phyloP scores from a whole-genome alignment of 2,329 filamentous ascomycete genomes.

The Nigrospora sphaerica region DNA sequence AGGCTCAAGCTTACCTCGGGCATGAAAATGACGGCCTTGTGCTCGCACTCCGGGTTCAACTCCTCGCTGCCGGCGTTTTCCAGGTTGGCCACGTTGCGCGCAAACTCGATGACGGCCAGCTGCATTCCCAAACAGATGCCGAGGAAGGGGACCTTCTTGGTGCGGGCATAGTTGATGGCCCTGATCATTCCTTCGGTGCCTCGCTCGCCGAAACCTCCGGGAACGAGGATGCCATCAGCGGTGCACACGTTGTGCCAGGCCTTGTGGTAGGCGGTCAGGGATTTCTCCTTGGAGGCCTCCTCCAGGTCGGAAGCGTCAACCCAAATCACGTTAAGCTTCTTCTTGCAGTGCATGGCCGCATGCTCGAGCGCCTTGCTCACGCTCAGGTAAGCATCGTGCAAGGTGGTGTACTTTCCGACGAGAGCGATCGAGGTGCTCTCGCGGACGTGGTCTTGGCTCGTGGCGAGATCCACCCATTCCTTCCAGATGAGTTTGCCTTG shows the following conservation, averaged over 20 bases:
- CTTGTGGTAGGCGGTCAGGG: constrained; percentile 72
- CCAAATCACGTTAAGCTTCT: constrained; percentile 74
- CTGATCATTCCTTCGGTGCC: constrained; percentile 88
- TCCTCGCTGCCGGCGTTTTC: constrained; percentile 49
- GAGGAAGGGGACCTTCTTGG: constrained; percentile 72
- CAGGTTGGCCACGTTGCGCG: constrained; percentile 66
- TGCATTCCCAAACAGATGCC: constrained; percentile 93
- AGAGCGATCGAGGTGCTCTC: constrained; percentile 74
- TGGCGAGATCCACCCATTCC: constrained; percentile 68
- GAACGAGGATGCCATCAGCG: constrained; percentile 60
- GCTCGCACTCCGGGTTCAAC: constrained; percentile 45
- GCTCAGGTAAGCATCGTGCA: constrained; percentile 80
- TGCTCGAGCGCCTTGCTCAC: constrained; percentile 87
- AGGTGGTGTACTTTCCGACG: constrained; percentile 84
- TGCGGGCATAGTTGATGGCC: constrained; percentile 79
- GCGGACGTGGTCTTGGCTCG: constrained; percentile 56
- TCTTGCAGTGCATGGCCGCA: constrained; percentile 76
- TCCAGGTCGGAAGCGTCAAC: constrained; percentile 85
- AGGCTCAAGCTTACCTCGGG: constrained; percentile 50
- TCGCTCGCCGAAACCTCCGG: constrained; percentile 73
- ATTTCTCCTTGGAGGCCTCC: constrained; percentile 47
- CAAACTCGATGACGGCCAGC: constrained; percentile 83
- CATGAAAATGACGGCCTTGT: constrained; percentile 83
- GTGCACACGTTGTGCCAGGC: constrained; percentile 77
- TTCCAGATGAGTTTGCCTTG: constrained; percentile 68